A percentile compares a stretch with the other conserved stretches of the same genome.
Conservation (phyloP, 2,329 filamentous ascomycete genomes). For the Fusarium illudens region DNA sequence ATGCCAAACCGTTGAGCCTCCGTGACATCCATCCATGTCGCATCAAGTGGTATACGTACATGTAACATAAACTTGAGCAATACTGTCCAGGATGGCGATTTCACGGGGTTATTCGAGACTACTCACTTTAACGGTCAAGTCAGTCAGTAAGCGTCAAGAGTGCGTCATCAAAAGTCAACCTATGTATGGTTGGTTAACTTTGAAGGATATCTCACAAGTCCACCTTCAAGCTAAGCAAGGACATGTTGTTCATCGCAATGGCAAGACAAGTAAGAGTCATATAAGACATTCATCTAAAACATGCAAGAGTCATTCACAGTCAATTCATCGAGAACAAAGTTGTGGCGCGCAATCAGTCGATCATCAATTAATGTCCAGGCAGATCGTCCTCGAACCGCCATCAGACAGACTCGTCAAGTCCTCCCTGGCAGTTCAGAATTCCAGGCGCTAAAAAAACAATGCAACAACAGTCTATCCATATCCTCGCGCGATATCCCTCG, state of each 20-base stretch:
- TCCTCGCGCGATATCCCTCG: slow-evolving; percentile 16
- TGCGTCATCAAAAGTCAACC: not conserved
- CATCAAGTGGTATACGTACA: too few relatives aligned
- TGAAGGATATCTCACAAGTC: not conserved
- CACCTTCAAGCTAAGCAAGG: not conserved
- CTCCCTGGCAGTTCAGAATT: slow-evolving; percentile 7
- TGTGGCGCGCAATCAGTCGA: slow-evolving; percentile 9
- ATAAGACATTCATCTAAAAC: not conserved
- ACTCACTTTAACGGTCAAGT: not conserved
- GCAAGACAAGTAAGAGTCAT: not conserved
- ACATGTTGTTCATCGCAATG: not conserved
- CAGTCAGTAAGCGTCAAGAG: not conserved
- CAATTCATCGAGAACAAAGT: not conserved
- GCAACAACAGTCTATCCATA: slow-evolving; percentile 28
- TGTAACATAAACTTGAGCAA: too few relatives aligned
- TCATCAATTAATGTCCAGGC: slow-evolving; percentile 31
- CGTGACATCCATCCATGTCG: too few relatives aligned
- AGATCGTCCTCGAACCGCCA: slow-evolving; percentile 10
- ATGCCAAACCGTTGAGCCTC: too few relatives aligned
- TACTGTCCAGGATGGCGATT: too few relatives aligned
- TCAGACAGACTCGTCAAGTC: slow-evolving; percentile 25
- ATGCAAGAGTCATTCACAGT: not conserved
- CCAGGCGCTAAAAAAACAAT: slow-evolving; percentile 4
- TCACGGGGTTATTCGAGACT: too few relatives aligned
- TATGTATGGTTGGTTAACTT: not conserved